These are phyloP conservation scores for Nitzschia sp. DNA, from an alignment of 108 stramenopile genomes.

Conservation along the genomic window DNA sequence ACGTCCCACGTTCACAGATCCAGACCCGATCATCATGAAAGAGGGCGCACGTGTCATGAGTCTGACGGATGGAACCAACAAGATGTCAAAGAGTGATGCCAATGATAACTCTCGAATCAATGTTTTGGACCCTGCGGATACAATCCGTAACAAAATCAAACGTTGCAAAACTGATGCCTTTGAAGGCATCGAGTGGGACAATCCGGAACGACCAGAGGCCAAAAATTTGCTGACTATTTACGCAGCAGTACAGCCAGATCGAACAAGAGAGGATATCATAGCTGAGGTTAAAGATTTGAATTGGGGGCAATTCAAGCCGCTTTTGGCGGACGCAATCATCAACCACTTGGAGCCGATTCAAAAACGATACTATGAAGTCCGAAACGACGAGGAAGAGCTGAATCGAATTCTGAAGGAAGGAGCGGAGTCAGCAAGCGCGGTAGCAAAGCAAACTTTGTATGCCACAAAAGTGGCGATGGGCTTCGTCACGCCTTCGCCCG, in stretches of 20 bases:
- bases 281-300: slow-evolving; percentile 86
- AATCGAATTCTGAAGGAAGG: slow-evolving; percentile 88
- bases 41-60: slow-evolving; percentile 98
- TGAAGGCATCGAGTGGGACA: slow-evolving; percentile 93
- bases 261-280: slow-evolving; percentile 76
- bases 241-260: slow-evolving; percentile 82
- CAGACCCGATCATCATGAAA: slow-evolving; percentile 95
- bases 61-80: slow-evolving; percentile 92
- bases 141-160: slow-evolving; percentile 93
- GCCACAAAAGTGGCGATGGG: slow-evolving; percentile 96
- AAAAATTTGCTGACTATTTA: slow-evolving; percentile 97
- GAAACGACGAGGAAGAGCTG: slow-evolving; percentile 86
- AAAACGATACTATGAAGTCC: slow-evolving; percentile 83
- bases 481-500: slow-evolving; percentile 46
- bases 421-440: slow-evolving; percentile 90
- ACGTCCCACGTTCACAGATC: slow-evolving; percentile 89
- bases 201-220: slow-evolving; percentile 96
- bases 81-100: slow-evolving; percentile 98
- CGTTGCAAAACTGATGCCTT: slow-evolving; percentile 94
- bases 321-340: slow-evolving; percentile 93
- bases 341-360: slow-evolving; percentile 95
- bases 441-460: slow-evolving; percentile 82
- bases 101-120: slow-evolving; percentile 93
- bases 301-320: slow-evolving; percentile 97
- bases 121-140: slow-evolving; percentile 91